These are phyloP conservation scores for Waltergamsia citrina DNA, from an alignment of 2,329 filamentous ascomycete genomes.

Conservation along the genomic window DNA sequence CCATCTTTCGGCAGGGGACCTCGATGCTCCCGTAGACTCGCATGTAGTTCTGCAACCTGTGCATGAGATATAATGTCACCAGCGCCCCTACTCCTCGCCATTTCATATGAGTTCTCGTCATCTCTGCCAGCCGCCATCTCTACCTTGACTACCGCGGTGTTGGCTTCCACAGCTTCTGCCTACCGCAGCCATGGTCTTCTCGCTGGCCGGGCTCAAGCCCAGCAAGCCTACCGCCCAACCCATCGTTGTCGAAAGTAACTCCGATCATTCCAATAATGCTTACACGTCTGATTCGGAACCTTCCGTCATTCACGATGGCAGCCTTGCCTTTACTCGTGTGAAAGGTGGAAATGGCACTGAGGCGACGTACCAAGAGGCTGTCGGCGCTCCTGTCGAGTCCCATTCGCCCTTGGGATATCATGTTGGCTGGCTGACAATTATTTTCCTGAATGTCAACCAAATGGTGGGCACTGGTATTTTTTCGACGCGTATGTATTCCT, in stretches of 20 bases:
- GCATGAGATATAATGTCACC: no score
- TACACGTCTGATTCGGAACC: constrained; percentile 4
- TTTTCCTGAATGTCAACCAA: constrained; percentile 51
- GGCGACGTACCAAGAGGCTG: constrained; percentile 48
- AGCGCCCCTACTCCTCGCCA: no score
- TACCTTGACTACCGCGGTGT: no score
- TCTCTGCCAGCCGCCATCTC: no score
- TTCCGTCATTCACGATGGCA: constrained; percentile 23
- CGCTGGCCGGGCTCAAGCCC: neutral
- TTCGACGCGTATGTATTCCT: constrained; percentile 44
- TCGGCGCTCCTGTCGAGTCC: constrained; percentile 50
- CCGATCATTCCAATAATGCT: neutral
- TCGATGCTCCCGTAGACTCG: no score
- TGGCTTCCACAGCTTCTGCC: no score
- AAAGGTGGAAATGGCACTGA: constrained; percentile 37
- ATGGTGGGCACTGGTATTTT: constrained; percentile 59
- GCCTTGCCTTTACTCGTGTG: constrained; percentile 29
- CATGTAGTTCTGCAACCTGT: no score
- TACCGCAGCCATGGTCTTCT: neutral
- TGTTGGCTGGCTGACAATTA: constrained; percentile 43
- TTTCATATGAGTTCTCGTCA: no score
- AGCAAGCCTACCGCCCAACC: neutral
- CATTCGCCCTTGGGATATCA: constrained; percentile 50
- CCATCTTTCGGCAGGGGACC: no score
- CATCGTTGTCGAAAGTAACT: neutral